phyloP scores from a whole-genome alignment of 495 filamentous ascomycete genomes.

The Rhypophila decipiens region DNA sequence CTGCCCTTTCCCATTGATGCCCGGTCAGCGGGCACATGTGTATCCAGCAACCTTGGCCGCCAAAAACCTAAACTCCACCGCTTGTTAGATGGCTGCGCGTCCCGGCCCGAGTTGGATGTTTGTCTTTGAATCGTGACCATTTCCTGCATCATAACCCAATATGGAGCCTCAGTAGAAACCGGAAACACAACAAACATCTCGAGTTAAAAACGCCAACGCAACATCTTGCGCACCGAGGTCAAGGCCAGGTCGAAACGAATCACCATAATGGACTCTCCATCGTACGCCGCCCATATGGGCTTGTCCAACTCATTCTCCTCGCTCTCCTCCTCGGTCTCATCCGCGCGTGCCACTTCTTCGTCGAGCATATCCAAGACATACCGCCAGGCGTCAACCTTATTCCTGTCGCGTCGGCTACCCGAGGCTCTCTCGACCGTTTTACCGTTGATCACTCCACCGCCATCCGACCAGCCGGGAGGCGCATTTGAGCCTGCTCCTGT shows the following conservation, averaged over 20 bases:
- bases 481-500: conserved; percentile 57
- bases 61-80: background rate
- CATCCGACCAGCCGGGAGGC: conserved; percentile 27
- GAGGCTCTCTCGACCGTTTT: conserved; percentile 80
- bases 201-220: background rate
- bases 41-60: background rate
- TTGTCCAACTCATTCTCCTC: conserved; percentile 44
- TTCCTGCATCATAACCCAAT: background rate
- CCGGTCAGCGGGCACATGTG: conserved; percentile 6
- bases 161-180: background rate
- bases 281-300: conserved; percentile 21
- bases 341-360: conserved; percentile 47
- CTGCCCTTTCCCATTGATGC: background rate
- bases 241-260: no score
- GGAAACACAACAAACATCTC: background rate
- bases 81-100: background rate
- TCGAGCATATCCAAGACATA: conserved; percentile 75
- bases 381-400: conserved; percentile 83
- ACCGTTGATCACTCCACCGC: conserved; percentile 59
- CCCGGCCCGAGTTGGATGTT: background rate
- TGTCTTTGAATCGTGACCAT: background rate
- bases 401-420: conserved; percentile 82
- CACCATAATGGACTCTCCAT: conserved; percentile 33
- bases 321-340: conserved; percentile 37
- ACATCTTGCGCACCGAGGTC: background rate